Conservation (phyloP, 176 grass and related monocot species). For the Phoenix dactylifera region DNA sequence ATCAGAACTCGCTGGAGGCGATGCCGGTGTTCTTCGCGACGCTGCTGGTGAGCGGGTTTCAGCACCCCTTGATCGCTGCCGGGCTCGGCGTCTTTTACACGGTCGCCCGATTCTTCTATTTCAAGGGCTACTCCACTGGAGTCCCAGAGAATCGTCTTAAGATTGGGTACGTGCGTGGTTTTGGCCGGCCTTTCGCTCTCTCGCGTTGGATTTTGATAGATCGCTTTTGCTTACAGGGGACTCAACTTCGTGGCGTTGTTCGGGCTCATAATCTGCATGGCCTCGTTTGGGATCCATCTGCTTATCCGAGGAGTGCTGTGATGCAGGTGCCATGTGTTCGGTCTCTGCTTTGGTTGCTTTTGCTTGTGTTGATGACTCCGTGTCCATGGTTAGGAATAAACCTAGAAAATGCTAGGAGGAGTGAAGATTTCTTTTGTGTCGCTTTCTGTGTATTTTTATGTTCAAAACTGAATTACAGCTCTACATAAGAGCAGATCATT, state of each 20-base stretch:
- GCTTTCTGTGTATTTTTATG: no score
- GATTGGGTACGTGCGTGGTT: slow-evolving; percentile 50
- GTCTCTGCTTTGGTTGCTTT: slow-evolving; percentile 1
- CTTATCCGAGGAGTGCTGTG: slow-evolving; percentile 46
- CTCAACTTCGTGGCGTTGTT: slow-evolving; percentile 63
- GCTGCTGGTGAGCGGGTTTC: slow-evolving; percentile 69
- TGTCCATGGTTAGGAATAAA: no score
- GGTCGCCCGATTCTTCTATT: slow-evolving; percentile 87
- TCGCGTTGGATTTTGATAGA: no score
- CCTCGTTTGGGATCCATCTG: slow-evolving; percentile 73
- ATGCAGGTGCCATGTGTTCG: slow-evolving; percentile 15
- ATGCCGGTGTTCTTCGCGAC: slow-evolving; percentile 91
- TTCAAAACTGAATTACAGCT: no score
- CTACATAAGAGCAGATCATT: no score
- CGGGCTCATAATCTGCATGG: slow-evolving; percentile 64
- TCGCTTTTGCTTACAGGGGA: slow-evolving; percentile 26
- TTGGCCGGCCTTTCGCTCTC: not conserved
- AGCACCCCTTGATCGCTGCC: slow-evolving; percentile 57
- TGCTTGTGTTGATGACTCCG: not conserved
- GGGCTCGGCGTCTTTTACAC: slow-evolving; percentile 54
- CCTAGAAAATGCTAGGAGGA: no score
- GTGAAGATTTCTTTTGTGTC: no score
- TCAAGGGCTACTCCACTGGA: slow-evolving; percentile 88
- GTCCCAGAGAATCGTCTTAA: slow-evolving; percentile 77
- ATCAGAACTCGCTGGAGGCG: slow-evolving; percentile 93